Evolutionary conservation across 2,329 filamentous ascomycete species (phyloP), one percentile per base, ranked within the genome.

Genomic region (Ophiostoma triangulosporum): DNA sequence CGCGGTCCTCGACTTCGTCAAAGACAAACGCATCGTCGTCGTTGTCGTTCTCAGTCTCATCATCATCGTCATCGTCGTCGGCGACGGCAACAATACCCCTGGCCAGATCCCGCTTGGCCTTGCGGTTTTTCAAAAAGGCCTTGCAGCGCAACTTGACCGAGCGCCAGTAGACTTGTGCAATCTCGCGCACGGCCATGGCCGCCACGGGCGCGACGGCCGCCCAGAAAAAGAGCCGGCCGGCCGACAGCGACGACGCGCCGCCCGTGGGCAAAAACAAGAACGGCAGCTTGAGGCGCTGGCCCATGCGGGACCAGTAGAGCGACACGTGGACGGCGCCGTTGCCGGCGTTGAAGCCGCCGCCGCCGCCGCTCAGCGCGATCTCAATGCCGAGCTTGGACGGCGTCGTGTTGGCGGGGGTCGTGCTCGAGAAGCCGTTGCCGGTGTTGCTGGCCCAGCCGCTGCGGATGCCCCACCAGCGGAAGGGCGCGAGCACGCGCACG

Each of bases 241-340:
- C 55, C 1, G 49, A 20, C 46, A 11, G 14, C 27, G 26, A 50
- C 15, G 32, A 35, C 4, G 36, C 35, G 62, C 53, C 31, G 45
- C 17, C 20, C 59, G 60, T 62, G 6, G 68, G 65, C 32, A 73
- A 59, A n/a, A 59, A 48, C 29, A 73, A 59, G 26, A 76, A 57
- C 2, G 73, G 73, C 26, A 76, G 50, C 55, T 65, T 67, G 58
- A 76, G 61, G 15, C 70, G 66, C 59, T 73, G 72, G 26, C 66
- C 66, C 26, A 72, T 66, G 1, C 70, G 68, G 2, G 72, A 72
- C 70, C 70, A 73, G 63, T 74, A 73, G 2, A 73, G 61, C 9
- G 71, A 73, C 45, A 74, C 54, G 54, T 73, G 68, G n/a, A 74
- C 57, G 53, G 65, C 69, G 57, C 65, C 65, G n/a, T 31, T 17